Evolutionary conservation across 164 flowering plant genomes (phyloP).

Genomic region (Aristolochia contorta): DNA sequence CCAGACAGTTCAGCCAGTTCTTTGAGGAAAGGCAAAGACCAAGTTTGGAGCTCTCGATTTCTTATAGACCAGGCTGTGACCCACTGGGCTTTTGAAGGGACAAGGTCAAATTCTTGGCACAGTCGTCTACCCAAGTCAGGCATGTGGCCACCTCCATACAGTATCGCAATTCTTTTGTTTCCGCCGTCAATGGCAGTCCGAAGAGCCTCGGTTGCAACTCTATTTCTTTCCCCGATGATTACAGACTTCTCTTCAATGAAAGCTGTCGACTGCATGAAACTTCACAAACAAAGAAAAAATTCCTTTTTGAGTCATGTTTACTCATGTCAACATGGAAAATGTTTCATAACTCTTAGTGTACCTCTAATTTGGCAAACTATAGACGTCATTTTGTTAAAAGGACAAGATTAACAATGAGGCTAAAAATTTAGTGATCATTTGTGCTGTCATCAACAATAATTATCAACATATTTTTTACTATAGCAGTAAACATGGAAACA

Average conservation of each 20-base stretch:
- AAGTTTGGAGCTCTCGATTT: slow-evolving; percentile 36
- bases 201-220: slow-evolving; percentile 67
- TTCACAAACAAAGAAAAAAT: slow-evolving; percentile 22
- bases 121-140: slow-evolving; percentile 89
- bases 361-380: too few relatives aligned
- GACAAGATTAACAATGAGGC: too few relatives aligned
- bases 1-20: slow-evolving; percentile 62
- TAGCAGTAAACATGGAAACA: too few relatives aligned
- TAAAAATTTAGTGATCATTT: too few relatives aligned
- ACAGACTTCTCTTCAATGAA: slow-evolving; percentile 80
- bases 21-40: slow-evolving; percentile 59
- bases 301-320: neutral
- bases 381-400: too few relatives aligned
- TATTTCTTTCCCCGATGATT: slow-evolving; percentile 90
- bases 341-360: too few relatives aligned
- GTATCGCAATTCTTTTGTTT: slow-evolving; percentile 61
- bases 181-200: slow-evolving; percentile 56
- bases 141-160: slow-evolving; percentile 99
- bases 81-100: slow-evolving; percentile 73
- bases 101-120: slow-evolving; percentile 64
- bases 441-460: too few relatives aligned
- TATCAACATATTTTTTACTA: too few relatives aligned
- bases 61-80: slow-evolving; percentile 91
- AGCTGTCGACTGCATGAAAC: slow-evolving; percentile 63
- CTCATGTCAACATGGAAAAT: too few relatives aligned